phyloP scores from a whole-genome alignment of 192 early-diverging fungal species.

The Dissophora ornata region DNA sequence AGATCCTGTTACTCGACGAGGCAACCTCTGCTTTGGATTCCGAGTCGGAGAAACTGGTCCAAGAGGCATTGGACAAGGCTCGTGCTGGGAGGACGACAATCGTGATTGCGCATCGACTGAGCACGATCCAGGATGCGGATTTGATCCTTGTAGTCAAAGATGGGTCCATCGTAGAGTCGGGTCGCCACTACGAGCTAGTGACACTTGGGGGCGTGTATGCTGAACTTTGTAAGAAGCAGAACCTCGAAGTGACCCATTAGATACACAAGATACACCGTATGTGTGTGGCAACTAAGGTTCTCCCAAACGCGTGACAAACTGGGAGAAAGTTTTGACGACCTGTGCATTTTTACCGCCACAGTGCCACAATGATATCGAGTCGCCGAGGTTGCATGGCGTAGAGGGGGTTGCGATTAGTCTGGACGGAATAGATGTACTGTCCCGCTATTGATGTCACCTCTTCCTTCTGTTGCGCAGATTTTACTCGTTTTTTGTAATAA shows the following conservation, averaged over 20 bases:
- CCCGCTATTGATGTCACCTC: too few species aligned
- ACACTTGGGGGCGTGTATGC: constrained; percentile 68
- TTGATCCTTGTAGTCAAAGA: constrained; percentile 74
- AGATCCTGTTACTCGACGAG: constrained; percentile 79
- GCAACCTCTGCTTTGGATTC: constrained; percentile 84
- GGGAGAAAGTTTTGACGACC: not conserved
- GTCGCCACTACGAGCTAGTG: constrained; percentile 75
- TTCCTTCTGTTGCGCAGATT: too few species aligned
- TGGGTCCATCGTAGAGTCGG: constrained; percentile 74
- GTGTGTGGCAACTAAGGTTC: too few species aligned
- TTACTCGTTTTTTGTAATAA: too few species aligned
- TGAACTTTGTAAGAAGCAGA: constrained; percentile 65
- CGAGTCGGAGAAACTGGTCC: constrained; percentile 78
- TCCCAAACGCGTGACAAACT: too few species aligned
- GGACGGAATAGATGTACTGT: too few species aligned
- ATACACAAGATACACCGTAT: too few species aligned
- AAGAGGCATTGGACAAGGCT: constrained; percentile 75
- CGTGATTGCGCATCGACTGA: constrained; percentile 76
- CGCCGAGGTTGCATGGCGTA: too few species aligned
- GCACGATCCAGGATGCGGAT: constrained; percentile 88
- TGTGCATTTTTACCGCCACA: not conserved
- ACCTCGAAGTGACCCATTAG: constrained; percentile 34
- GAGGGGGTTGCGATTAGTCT: too few species aligned
- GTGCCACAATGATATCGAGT: too few species aligned
- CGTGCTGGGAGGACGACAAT: constrained; percentile 79